Percentiles rank a stretch among this genome's conserved stretches.
phyloP scores from a whole-genome alignment of 1,139 yeast species.

The Kluyveromyces marxianus region DNA sequence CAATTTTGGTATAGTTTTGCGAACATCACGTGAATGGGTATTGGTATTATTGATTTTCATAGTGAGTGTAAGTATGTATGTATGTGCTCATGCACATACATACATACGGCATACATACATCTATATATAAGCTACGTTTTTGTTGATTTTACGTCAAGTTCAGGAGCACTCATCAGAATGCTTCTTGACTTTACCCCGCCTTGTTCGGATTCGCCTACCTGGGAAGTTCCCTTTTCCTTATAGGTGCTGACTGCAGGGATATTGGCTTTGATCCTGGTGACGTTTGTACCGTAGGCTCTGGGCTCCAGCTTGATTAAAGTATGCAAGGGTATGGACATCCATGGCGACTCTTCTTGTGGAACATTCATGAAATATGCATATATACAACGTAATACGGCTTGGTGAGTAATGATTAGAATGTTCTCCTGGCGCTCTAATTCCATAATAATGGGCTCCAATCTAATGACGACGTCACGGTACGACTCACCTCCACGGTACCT shows the following conservation, averaged over 20 bases:
- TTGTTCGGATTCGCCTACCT: slow-evolving; percentile 50
- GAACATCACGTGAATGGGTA: too few species aligned
- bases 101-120: too few species aligned
- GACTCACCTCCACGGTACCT: slow-evolving; percentile 97
- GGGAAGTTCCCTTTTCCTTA: slow-evolving; percentile 86
- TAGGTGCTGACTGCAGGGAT: slow-evolving; percentile 97
- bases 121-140: too few species aligned
- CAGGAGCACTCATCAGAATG: slow-evolving; percentile 31
- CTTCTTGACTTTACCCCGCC: slow-evolving; percentile 24
- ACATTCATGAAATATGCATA: slow-evolving; percentile 98
- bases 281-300: slow-evolving; percentile 82
- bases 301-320: slow-evolving; percentile 91
- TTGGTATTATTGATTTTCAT: too few species aligned
- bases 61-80: too few species aligned
- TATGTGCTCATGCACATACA: too few species aligned
- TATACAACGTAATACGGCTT: slow-evolving; percentile 91
- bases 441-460: slow-evolving; percentile 96
- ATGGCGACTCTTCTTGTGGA: slow-evolving; percentile 94
- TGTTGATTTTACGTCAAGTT: not conserved
- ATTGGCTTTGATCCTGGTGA: slow-evolving; percentile 84
- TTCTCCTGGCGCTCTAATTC: slow-evolving; percentile 96
- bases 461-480: slow-evolving; percentile 86
- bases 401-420: slow-evolving; percentile 92
- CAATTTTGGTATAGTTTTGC: too few species aligned
- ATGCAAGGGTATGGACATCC: slow-evolving; percentile 98